phyloP scores from a whole-genome alignment of 768 basidiomycete species.

The Agaricus sinodeliciosus region DNA sequence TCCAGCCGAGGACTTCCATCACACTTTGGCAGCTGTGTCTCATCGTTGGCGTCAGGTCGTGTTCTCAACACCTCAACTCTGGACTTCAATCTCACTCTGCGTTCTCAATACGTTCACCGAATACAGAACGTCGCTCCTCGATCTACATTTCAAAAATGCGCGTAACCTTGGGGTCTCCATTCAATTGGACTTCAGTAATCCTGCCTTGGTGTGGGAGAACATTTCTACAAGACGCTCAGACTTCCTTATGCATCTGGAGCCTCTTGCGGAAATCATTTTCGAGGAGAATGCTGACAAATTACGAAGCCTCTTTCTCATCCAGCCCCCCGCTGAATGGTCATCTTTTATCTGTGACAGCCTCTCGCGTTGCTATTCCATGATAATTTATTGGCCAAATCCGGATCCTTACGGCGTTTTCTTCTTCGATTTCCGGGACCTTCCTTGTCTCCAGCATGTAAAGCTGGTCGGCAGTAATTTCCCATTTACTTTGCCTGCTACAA shows the following conservation, averaged over 20 bases:
- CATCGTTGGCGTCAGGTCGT: background rate
- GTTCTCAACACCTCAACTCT: background rate
- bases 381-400: background rate
- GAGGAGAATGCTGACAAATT: background rate
- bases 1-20: background rate
- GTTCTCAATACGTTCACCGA: background rate
- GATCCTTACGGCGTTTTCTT: background rate
- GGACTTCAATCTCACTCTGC: background rate
- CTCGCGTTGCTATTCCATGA: background rate
- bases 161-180: background rate
- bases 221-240: background rate
- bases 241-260: background rate
- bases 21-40: background rate
- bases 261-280: background rate
- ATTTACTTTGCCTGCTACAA: too few species aligned
- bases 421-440: too few species aligned
- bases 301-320: background rate
- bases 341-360: background rate
- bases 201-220: background rate
- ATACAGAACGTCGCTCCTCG: background rate
- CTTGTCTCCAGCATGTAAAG: too few species aligned
- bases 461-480: too few species aligned
- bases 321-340: background rate
- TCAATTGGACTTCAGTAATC: background rate
- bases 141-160: conserved; percentile 3